These are phyloP conservation scores for Tolypocladium capitatum DNA, from an alignment of 2,329 filamentous ascomycete species.

Conservation along the genomic window DNA sequence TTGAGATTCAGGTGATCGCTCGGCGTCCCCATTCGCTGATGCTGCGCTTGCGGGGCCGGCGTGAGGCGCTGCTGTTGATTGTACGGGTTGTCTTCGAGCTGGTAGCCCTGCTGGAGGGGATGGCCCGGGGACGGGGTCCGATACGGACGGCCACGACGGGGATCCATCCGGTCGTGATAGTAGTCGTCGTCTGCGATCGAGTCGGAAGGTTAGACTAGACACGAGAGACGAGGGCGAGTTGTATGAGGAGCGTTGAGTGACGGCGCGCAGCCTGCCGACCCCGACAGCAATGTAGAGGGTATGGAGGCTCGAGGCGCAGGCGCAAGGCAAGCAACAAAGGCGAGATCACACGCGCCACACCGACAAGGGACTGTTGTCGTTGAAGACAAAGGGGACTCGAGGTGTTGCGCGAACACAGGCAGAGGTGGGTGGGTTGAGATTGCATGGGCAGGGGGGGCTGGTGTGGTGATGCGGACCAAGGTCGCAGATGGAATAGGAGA, in stretches of 20 bases:
- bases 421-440: conserved; percentile 2
- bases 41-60: conserved; percentile 11
- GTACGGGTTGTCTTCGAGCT: conserved; percentile 69
- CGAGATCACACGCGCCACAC: not conserved
- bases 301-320: not conserved
- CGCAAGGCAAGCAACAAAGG: not conserved
- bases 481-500: conserved; percentile 11
- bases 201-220: conserved; percentile 8
- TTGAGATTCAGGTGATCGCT: conserved; percentile 72
- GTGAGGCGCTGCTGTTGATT: conserved; percentile 33
- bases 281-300: not conserved
- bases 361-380: not conserved
- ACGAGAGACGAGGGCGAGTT: not conserved
- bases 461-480: not conserved
- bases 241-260: not conserved
- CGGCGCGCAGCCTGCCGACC: not conserved
- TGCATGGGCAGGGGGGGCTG: conserved; percentile 4
- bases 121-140: conserved; percentile 67
- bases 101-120: conserved; percentile 61
- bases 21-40: conserved; percentile 37
- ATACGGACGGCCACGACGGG: conserved; percentile 28
- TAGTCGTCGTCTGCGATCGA: conserved; percentile 39
- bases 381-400: not conserved
- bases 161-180: conserved; percentile 47
- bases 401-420: not conserved